Evolutionary conservation across 2,329 filamentous ascomycete genomes (phyloP), one percentile per base, ranked within the genome.

Genomic region (Alternaria rosae): DNA sequence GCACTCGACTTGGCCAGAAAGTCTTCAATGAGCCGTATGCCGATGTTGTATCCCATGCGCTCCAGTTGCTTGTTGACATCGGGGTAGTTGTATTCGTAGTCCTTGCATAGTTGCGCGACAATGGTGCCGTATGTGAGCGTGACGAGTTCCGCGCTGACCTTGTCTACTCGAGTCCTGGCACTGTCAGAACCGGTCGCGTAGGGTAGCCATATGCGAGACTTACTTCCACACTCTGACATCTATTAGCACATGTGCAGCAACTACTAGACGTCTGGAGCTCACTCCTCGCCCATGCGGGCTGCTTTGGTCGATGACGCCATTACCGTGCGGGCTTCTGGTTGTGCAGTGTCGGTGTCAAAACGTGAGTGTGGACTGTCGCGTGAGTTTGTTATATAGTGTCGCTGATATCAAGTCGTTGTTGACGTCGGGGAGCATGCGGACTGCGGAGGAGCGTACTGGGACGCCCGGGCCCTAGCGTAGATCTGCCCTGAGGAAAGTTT

Each of bases 21-120:
- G 81, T 99, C 95, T 74, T 99, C 95, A 71, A 99, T 97, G 69
- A 99, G 83, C 38, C 95, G 92, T 76, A 98, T 85, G 26, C 95
- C 95, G 68, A 99, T 99, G 76, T 98, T 98, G 83, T 98, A 97
- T 57, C 95, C 95, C 95, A 99, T 99, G 82, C 94, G 96, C 78
- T 99, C 95, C 45, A 99, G 87, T 80, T 99, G 95, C 80, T 94
- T 93, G 83, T 99, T 99, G 78, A 99, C 94, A 79, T 98, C 93
- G 54, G 88, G 85, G 78, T 99, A 99, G 82, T 98, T 93, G 73
- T 88, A 90, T 72, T 97, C 93, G 78, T 94, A 97, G 83, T 99
- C 95, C 80, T 94, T 94, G 84, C 94, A 98, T 69, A 99, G 85
- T 80, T 98, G 94, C 59, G 93, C 92, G 59, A 99, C 95, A 66